Conservation (phyloP, 2,329 filamentous ascomycete species). For the Coniochaeta sp. region DNA sequence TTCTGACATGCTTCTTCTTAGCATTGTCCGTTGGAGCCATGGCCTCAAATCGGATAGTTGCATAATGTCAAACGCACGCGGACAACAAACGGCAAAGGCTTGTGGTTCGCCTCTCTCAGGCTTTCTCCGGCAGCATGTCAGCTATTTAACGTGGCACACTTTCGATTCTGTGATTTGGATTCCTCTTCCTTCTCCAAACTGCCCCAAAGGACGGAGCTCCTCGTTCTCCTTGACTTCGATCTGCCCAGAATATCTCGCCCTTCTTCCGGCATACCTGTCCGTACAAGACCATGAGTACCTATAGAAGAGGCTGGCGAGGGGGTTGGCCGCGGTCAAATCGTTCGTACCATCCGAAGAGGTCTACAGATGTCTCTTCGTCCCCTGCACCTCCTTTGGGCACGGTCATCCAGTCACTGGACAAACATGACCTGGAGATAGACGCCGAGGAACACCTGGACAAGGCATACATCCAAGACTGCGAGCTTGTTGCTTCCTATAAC, state of each 20-base stretch:
- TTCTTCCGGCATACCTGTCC: not conserved
- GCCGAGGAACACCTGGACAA: slow-evolving; percentile 7
- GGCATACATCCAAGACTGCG: slow-evolving; percentile 15
- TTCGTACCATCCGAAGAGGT: not conserved
- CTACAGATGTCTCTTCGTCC: slow-evolving; percentile 1
- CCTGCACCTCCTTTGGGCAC: slow-evolving; percentile 14
- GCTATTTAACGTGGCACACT: no score
- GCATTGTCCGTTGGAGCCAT: not conserved
- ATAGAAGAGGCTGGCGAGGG: not conserved
- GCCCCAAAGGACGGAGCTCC: no score
- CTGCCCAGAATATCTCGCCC: no score
- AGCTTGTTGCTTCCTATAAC: slow-evolving; percentile 26
- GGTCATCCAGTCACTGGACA: slow-evolving; percentile 10
- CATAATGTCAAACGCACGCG: not conserved
- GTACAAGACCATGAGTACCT: not conserved
- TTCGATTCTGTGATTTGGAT: no score
- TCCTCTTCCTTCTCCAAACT: no score
- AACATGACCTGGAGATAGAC: slow-evolving; percentile 10
- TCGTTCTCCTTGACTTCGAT: no score
- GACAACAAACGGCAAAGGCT: not conserved
- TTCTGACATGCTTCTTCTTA: no score
- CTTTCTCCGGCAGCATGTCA: not conserved
- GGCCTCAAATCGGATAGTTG: not conserved
- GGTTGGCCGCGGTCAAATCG: not conserved
- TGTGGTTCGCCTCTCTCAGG: not conserved